These are phyloP conservation scores for Lomentospora prolificans DNA, from an alignment of 2,329 filamentous ascomycete genomes.

Conservation along the genomic window DNA sequence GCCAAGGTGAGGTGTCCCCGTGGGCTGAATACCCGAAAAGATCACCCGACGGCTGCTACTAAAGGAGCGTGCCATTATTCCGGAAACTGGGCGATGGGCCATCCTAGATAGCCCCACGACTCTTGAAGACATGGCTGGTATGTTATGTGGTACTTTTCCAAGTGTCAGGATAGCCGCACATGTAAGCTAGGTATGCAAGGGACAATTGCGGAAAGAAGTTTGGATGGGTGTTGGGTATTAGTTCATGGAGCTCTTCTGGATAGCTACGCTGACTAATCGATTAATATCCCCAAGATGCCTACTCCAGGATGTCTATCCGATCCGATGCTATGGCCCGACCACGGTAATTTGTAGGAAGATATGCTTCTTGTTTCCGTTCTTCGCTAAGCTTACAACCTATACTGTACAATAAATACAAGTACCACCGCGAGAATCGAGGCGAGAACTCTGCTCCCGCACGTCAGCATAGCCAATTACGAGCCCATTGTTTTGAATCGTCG, in stretches of 20 bases:
- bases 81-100: background rate
- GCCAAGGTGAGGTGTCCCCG: constrained; percentile 83
- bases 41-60: constrained; percentile 35
- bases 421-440: background rate
- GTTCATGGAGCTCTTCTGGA: no score
- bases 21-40: constrained; percentile 96
- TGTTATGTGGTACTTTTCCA: background rate
- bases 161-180: background rate
- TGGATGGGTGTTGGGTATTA: no score
- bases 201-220: no score
- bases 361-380: no score
- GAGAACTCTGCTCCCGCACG: background rate
- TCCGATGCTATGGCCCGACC: no score
- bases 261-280: no score
- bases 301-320: no score
- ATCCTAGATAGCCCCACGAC: background rate
- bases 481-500: constrained; percentile 31
- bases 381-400: no score
- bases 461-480: background rate
- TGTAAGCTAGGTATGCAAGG: no score
- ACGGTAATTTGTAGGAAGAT: no score
- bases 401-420: background rate
- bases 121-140: background rate
- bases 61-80: background rate
- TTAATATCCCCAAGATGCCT: no score